Evolutionary conservation across 495 filamentous ascomycete genomes (phyloP), one percentile per base, ranked within the genome.

Genomic region (Aspergillus biplanus): DNA sequence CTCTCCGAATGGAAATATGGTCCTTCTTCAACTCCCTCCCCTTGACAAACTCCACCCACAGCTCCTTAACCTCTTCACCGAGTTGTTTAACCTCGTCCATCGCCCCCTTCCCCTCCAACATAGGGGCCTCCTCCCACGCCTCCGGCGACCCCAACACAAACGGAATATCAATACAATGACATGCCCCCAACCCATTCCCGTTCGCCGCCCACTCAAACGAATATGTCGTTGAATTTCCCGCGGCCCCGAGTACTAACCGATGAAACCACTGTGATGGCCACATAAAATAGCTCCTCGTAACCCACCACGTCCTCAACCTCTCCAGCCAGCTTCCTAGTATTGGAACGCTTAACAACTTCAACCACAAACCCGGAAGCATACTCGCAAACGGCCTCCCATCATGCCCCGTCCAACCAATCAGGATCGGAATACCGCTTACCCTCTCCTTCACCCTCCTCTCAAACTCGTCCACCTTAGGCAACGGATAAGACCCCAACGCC

Each of bases 81-180:
- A 55, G 32, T n/a, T 13, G 12, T 21, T 37, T 7, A 5, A 55
- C 31, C 3, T 55, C 52, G 15, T 49, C 46, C 18, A n/a, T 21
- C 13, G 16, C 46, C 12, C 46, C 46, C 15, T 49, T 0, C 8
- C 46, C 46, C 12, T 49, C 13, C 15, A 49, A 21, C 46, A 49
- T 49, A 7, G 46, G 46, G 8, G 46, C 52, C 31, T 18, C 52
- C 31, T 35, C 16, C 52, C 52, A 55, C 8, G 32, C 52, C 31
- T 37, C 52, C 7, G 7, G 5, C 12, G 52, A 33, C 52, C 52
- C 52, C 12, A 55, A 21, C 6, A 55, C 32, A 21, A 55, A 55
- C 9, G 52, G 52, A 55, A 55, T 55, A 37, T 55, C 52, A 34
- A 55, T 21, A 37, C 52, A 55, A 35, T 55, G 52, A 7, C 52